phyloP scores from a whole-genome alignment of 202 grass and related monocot species.

The Setaria viridis region DNA sequence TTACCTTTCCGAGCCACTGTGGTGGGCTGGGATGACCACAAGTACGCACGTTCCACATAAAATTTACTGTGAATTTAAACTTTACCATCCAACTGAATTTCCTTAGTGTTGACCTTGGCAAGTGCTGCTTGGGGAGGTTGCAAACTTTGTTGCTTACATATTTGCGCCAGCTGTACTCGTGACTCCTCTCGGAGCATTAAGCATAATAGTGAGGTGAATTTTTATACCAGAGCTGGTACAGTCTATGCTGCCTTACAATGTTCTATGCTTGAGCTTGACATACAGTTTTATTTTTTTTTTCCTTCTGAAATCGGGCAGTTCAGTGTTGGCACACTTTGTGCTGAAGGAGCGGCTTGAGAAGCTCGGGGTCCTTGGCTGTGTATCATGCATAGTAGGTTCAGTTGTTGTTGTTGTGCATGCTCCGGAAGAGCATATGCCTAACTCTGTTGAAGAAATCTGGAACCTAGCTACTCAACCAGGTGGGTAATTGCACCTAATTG shows the following conservation, averaged over 20 bases:
- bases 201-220: slow-evolving; percentile 90
- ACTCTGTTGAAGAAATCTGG: slow-evolving; percentile 90
- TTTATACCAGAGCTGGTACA: background rate
- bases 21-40: slow-evolving; percentile 97
- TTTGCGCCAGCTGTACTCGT: slow-evolving; percentile 93
- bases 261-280: slow-evolving; percentile 20
- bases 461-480: slow-evolving; percentile 91
- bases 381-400: slow-evolving; percentile 93
- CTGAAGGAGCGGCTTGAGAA: slow-evolving; percentile 83
- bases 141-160: slow-evolving; percentile 92
- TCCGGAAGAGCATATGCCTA: slow-evolving; percentile 75
- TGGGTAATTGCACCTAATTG: slow-evolving; percentile 10
- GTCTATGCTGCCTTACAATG: background rate
- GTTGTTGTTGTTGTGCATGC: slow-evolving; percentile 92
- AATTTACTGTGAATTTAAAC: background rate
- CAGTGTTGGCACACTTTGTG: slow-evolving; percentile 86
- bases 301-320: slow-evolving; percentile 48
- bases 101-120: slow-evolving; percentile 41
- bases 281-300: background rate
- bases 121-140: slow-evolving; percentile 89
- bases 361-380: slow-evolving; percentile 84
- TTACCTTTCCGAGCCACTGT: slow-evolving; percentile 85
- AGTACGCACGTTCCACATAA: slow-evolving; percentile 54
- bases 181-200: slow-evolving; percentile 91
- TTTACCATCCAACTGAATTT: slow-evolving; percentile 35